These are phyloP conservation scores for Cytospora leucostoma DNA, from an alignment of 2,329 filamentous ascomycete species.

Conservation along the genomic window DNA sequence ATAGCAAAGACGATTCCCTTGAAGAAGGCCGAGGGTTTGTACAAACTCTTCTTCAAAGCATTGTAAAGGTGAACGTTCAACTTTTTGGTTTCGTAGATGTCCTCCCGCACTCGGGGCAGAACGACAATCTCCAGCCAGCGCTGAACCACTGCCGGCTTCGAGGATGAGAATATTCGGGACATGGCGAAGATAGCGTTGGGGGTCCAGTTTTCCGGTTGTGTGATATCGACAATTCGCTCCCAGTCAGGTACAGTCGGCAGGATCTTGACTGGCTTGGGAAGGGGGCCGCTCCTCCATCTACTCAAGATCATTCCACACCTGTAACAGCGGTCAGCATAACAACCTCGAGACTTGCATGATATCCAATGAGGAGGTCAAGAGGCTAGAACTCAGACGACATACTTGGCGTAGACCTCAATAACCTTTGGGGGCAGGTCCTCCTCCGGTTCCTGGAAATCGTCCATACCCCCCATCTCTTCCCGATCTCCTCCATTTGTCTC, in stretches of 20 bases:
- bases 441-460: conserved; percentile 84
- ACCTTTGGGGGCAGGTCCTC: conserved; percentile 78
- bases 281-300: conserved; percentile 91
- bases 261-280: conserved; percentile 98
- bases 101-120: conserved; percentile 85
- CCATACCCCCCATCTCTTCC: conserved; percentile 58
- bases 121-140: conserved; percentile 85
- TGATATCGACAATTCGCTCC: conserved; percentile 84
- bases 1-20: conserved; percentile 94
- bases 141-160: conserved; percentile 77
- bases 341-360: conserved; percentile 20
- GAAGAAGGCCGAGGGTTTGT: conserved; percentile 95
- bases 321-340: conserved; percentile 18
- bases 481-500: conserved; percentile 62
- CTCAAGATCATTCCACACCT: conserved; percentile 86
- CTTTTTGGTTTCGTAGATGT: conserved; percentile 93
- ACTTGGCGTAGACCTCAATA: conserved; percentile 91
- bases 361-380: not conserved
- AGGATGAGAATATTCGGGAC: conserved; percentile 88
- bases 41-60: conserved; percentile 85
- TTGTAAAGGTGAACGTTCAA: conserved; percentile 88
- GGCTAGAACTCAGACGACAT: conserved; percentile 34
- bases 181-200: conserved; percentile 80
- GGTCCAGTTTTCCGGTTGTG: conserved; percentile 54
- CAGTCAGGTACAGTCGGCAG: conserved; percentile 89